Evolutionary conservation across 768 basidiomycete genomes (phyloP), one percentile per base, ranked within the genome.

Genomic region (Tricholoma saponaceum): DNA sequence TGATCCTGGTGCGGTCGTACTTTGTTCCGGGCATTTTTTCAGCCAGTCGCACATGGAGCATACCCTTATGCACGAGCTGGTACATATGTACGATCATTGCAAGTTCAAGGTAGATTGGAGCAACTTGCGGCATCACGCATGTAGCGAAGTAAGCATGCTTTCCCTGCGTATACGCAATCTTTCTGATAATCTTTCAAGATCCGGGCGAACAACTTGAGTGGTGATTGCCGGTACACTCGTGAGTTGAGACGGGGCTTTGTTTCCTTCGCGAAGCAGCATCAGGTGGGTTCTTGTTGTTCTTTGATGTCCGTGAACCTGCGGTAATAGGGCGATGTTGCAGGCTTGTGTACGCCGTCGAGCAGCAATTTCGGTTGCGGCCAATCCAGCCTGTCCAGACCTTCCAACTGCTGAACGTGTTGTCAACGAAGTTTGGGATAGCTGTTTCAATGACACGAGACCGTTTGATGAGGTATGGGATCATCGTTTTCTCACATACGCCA

Each of bases 371-470:
- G 92, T 99, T 2, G 74, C 77, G 37, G 82, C 82, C 16, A 95
- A 98, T 69, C 87, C 92, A 12, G 77, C 80, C 20, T 98, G 95
- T 67, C 86, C 86, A 1, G 83, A 88, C 65, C 71, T 77, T 37
- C 90, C 79, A 5, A 76, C 89, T 23, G 96, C 95, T 12, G 93
- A 95, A 69, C 81, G 82, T 57, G 94, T 86, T 0, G 95, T 98
- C 47, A 97, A 98, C 62, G 92, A 97, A 69, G 96, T 96, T 32
- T 99, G 92, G 90, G 94, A 94, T 66, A 94, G 92, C 63, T 99
- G 96, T 71, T 95, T 92, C 72, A 87, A 82, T 35, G 97, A 98
- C 69, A 98, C 95, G 5, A 75, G 96, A 60, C 96, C 97, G 8
- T 99, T 98, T 70, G 97, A 99, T 70, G 95, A 98, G 87, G 93